phyloP scores from a whole-genome alignment of 2,329 filamentous ascomycete genomes.

The Chaetomiaceae sp. region DNA sequence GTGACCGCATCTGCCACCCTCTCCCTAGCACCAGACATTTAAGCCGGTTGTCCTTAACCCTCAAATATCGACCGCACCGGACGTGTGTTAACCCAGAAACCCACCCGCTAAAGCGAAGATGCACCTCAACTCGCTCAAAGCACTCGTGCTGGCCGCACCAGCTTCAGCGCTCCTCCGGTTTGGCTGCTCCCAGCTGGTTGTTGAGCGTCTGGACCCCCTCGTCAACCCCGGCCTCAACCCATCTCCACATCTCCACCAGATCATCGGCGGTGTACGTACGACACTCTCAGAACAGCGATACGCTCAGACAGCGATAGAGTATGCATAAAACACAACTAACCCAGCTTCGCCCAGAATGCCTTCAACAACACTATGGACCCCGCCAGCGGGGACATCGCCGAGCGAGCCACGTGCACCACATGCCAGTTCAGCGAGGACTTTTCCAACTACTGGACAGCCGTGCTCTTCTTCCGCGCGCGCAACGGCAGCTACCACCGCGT shows the following conservation, averaged over 20 bases:
- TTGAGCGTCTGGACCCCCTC: constrained; percentile 22
- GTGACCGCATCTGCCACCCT: too few relatives aligned
- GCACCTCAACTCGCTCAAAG: constrained; percentile 18
- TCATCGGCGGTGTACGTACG: constrained; percentile 23
- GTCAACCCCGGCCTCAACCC: constrained; percentile 23
- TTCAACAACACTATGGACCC: constrained; percentile 38
- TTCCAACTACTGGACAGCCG: constrained; percentile 29
- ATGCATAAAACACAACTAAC: too few relatives aligned
- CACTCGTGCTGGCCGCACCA: constrained; percentile 21
- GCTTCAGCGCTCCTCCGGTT: constrained; percentile 23
- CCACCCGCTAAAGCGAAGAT: constrained; percentile 16
- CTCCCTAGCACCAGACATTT: too few relatives aligned
- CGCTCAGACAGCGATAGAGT: too few relatives aligned
- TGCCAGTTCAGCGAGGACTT: constrained; percentile 30
- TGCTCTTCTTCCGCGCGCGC: constrained; percentile 23
- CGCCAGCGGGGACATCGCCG: constrained; percentile 23
- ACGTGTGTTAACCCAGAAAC: too few relatives aligned
- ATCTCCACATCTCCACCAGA: constrained; percentile 26
- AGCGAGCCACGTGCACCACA: constrained; percentile 29
- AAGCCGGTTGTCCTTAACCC: too few relatives aligned
- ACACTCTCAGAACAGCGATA: background rate
- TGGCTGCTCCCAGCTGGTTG: constrained; percentile 25
- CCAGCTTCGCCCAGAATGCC: constrained; percentile 32
- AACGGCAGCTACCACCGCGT: constrained; percentile 23
- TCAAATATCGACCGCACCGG: too few relatives aligned